Conservation (phyloP, 805 yeast species). For the Cyberlindnera mycetangii region DNA sequence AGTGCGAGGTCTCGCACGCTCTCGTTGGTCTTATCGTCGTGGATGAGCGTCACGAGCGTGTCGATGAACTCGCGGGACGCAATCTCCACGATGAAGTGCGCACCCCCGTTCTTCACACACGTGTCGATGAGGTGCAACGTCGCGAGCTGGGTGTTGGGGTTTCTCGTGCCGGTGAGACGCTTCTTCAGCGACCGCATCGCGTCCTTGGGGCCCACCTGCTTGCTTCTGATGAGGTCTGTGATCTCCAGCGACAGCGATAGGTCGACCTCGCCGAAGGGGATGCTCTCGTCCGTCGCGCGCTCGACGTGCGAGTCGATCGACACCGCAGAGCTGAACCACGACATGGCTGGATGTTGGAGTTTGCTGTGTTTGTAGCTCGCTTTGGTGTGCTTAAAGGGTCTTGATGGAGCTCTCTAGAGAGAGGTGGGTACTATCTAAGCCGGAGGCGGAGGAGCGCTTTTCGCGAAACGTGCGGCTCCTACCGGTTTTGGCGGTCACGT, state of each 20-base stretch:
- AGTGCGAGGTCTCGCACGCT: constrained; percentile 61
- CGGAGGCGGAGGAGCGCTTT: too few relatives aligned
- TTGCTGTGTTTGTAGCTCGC: too few relatives aligned
- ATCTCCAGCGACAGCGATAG: constrained; percentile 73
- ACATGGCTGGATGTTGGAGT: constrained; percentile 14
- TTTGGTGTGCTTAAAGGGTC: too few relatives aligned
- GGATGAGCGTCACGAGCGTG: constrained; percentile 51
- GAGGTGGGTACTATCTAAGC: too few relatives aligned
- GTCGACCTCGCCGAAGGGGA: constrained; percentile 89
- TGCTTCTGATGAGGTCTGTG: constrained; percentile 82
- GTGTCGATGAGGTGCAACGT: constrained; percentile 77
- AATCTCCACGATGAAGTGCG: constrained; percentile 74
- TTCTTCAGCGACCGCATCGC: constrained; percentile 84
- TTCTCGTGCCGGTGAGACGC: constrained; percentile 58
- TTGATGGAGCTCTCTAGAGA: too few relatives aligned
- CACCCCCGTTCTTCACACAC: constrained; percentile 91
- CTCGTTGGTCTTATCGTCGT: constrained; percentile 38
- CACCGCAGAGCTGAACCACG: constrained; percentile 26
- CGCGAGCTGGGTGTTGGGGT: constrained; percentile 79
- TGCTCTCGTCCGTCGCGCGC: constrained; percentile 82
- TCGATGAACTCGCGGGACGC: constrained; percentile 86
- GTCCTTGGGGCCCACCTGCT: constrained; percentile 71
- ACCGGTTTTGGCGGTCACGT: not conserved
- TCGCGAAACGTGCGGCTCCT: constrained; percentile 4
- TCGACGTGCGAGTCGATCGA: constrained; percentile 51